Base-by-base conservation (phyloP, 768 basidiomycete species). In the Suillus fuscotomentosus region DNA sequence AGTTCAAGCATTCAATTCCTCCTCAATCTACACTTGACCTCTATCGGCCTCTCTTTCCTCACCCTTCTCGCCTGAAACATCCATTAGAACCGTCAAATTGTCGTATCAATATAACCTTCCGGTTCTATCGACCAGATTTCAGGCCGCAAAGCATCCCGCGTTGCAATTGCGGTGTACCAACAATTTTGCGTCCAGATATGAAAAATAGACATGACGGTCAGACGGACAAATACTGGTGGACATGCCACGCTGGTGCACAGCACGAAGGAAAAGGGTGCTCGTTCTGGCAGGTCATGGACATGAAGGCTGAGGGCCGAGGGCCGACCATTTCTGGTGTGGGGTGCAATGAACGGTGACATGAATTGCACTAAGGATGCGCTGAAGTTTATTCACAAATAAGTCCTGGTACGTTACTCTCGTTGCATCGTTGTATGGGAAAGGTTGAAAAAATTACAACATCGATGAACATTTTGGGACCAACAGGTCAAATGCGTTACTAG, bases 81-180 rank as follows among this genome's bases (percentile, higher is more conserved):
- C 70, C 67, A 54, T 69, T 69, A 2, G 82, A 85, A 56, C 78
- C 85, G 2, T 87, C 84, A 9, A 92, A 86, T 66, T 87, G 83
- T 67, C 85, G 91, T 31, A 92, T 94, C 70, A 94, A 94, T 69
- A 88, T 94, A 63, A 94, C 92, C 0, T 94, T 94, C 72, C 83
- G 93, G 17, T 94, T 94, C 71, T 94, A 89, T 68, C 84, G 93
- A 62, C 93, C 93, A 7, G 92, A 94, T 75, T 94, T 90, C 72
- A 79, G 80, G 27, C 84, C 92, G 4, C 71, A 78, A 27, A 86
- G 77, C 45, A 91, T 84, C 1, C 92, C 92, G 1, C 81, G 81
- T 51, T 94, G 93, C 70, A 85, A 87, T 68, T 94, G 92, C 70
- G 85, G 82, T 15, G 78, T 90, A 24, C 90, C 91, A 1, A 87